Evolutionary conservation across 139 green algal genomes (phyloP).

Genomic region (Ulvella scutata): DNA sequence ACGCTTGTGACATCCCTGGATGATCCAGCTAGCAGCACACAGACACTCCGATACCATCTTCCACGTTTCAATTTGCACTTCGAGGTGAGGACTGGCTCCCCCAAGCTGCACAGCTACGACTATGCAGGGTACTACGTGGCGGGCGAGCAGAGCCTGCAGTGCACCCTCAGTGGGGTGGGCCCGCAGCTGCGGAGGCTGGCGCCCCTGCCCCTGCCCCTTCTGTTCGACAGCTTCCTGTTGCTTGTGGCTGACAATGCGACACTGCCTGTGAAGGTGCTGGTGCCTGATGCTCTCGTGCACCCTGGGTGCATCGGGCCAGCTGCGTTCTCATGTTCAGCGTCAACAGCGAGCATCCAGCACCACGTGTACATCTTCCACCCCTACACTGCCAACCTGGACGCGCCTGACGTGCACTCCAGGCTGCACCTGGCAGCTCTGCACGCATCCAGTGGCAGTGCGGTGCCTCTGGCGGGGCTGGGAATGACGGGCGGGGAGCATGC

Average conservation of each 20-base stretch:
- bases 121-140: not conserved
- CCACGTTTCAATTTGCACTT: slow-evolving; percentile 32
- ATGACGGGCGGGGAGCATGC: slow-evolving; percentile 26
- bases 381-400: slow-evolving; percentile 25
- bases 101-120: not conserved
- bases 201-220: slow-evolving; percentile 13
- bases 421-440: slow-evolving; percentile 47
- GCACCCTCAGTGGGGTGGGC: not conserved
- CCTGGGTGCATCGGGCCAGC: not conserved
- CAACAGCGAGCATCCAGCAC: slow-evolving; percentile 7
- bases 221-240: slow-evolving; percentile 29
- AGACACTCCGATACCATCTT: slow-evolving; percentile 19
- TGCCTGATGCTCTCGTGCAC: not conserved
- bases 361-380: slow-evolving; percentile 27
- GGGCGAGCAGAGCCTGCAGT: not conserved
- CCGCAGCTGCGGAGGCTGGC: slow-evolving; percentile 14
- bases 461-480: slow-evolving; percentile 25
- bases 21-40: not conserved
- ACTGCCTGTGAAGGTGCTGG: not conserved
- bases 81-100: slow-evolving; percentile 5
- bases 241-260: slow-evolving; percentile 10
- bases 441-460: slow-evolving; percentile 24
- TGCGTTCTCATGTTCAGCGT: not conserved
- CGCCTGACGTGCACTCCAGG: slow-evolving; percentile 8
- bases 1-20: not conserved